Conservation (phyloP, 73 alveolate genomes). For the Effrenium voratum region DNA sequence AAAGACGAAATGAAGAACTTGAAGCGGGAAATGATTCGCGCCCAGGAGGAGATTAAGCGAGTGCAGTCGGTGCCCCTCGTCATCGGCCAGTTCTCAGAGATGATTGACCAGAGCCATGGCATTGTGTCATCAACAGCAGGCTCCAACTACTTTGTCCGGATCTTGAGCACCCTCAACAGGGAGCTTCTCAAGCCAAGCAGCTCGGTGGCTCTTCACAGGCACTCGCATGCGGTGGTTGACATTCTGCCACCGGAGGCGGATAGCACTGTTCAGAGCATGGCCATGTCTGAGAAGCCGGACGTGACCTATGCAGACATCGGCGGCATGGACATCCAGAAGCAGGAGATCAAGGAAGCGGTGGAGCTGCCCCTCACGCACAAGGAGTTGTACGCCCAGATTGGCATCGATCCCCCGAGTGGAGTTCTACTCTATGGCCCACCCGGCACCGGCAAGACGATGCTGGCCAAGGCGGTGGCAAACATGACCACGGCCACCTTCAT, state of each 20-base stretch:
- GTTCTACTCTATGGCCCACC: conserved; percentile 99
- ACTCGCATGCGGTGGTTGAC: conserved; percentile 99
- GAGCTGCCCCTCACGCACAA: conserved; percentile 99
- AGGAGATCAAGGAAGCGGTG: conserved; percentile 99
- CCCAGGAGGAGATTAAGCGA: conserved; percentile 99
- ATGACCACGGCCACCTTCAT: conserved; percentile 99
- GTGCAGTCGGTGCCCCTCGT: conserved; percentile 98
- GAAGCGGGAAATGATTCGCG: conserved; percentile 98
- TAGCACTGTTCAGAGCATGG: conserved; percentile 94
- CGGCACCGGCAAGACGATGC: conserved; percentile 99
- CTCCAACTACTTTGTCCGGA: conserved; percentile 98
- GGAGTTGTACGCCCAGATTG: conserved; percentile 99
- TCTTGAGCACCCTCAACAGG: conserved; percentile 98
- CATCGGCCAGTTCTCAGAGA: conserved; percentile 99
- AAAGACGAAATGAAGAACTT: conserved; percentile 98
- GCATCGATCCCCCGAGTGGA: conserved; percentile 99
- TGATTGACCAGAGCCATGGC: conserved; percentile 99
- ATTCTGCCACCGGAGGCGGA: conserved; percentile 98
- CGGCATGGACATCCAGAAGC: conserved; percentile 99
- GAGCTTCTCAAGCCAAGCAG: conserved; percentile 99
- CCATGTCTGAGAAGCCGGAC: conserved; percentile 99
- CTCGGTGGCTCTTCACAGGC: conserved; percentile 99
- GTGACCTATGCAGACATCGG: conserved; percentile 97
- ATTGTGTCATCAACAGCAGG: conserved; percentile 99
- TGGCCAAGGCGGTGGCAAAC: conserved; percentile 99